Base-by-base conservation (phyloP, 2,329 filamentous ascomycete species). In the Neonectria coccinea region DNA sequence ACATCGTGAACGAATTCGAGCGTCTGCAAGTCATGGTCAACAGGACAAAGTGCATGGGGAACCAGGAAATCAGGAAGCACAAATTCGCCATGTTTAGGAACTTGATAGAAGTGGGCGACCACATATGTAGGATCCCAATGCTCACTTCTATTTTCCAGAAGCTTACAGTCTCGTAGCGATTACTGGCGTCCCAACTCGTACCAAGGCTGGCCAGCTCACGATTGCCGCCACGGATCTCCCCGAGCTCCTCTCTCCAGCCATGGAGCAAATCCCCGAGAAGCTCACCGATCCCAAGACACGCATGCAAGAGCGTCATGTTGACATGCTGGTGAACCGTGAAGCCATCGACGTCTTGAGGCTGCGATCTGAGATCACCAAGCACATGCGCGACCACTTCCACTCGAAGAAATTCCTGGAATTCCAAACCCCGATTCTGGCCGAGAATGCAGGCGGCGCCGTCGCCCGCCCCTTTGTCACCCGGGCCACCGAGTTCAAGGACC, bases 401-500 rank as follows among this genome's bases (percentile, higher is more conserved):
- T 83, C 88, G 9, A 84, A 87, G 50, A 85, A 86, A 6, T 97
- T 97, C 74, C 82, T 94, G 58, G 94, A 97, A 79, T 94, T 98
- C 51, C 92, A 92, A 71, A 99, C 96, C 0, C 96, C 96, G 0
- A 93, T 98, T 62, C 84, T 99, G 56, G 90, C 92, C 8, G 88
- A 91, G 51, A 87, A 89, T 54, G 94, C 94, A 2, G 92, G 94
- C n/a, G 96, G 96, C 44, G 96, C 96, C 5, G 86, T 90, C 42
- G 96, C 96, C 1, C 89, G 92, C 53, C 93, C 96, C 0, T 99
- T 99, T 77, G 84, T 90, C 69, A 98, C 94, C 0, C 81, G 84
- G 48, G 90, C 93, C 9, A 92, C 91, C 0, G 93, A 94, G 74
- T 90, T 97, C 65, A 84, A 88, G 3, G 86, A 90, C 44, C 90